Evolutionary conservation across 345 rosid species (phyloP).

Genomic region (Nephelium lappaceum): DNA sequence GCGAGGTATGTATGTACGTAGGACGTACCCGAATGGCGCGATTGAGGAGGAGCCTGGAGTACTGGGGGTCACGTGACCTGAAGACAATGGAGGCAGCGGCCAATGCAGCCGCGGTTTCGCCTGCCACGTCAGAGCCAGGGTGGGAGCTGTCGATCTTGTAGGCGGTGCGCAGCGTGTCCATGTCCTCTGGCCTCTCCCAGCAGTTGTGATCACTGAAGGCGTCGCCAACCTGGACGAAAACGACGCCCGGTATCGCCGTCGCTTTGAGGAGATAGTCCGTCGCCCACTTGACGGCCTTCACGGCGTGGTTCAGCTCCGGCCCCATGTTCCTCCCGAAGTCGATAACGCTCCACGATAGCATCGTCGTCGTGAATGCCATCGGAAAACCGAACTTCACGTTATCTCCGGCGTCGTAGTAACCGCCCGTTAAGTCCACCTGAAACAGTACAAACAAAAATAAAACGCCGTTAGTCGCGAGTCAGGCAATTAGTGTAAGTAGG

Average conservation of each 20-base stretch:
- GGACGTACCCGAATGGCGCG: slow-evolving; percentile 78
- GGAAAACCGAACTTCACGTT: slow-evolving; percentile 95
- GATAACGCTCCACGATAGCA: slow-evolving; percentile 90
- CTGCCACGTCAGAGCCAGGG: slow-evolving; percentile 97
- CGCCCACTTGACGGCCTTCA: slow-evolving; percentile 77
- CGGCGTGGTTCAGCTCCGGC: slow-evolving; percentile 66
- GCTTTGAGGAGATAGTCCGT: slow-evolving; percentile 87
- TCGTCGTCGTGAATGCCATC: slow-evolving; percentile 91
- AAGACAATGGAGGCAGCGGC: slow-evolving; percentile 97
- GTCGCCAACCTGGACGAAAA: slow-evolving; percentile 83
- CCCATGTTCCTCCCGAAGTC: slow-evolving; percentile 92
- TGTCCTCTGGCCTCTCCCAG: slow-evolving; percentile 98
- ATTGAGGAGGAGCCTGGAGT: slow-evolving; percentile 69
- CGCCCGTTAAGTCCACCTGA: slow-evolving; percentile 83
- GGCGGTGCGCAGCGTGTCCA: slow-evolving; percentile 83
- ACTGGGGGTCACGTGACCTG: slow-evolving; percentile 77
- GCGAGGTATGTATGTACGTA: slow-evolving; percentile 19
- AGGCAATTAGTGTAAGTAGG: not conserved
- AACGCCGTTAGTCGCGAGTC: not conserved
- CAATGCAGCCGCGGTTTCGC: slow-evolving; percentile 95
- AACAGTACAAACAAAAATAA: not conserved
- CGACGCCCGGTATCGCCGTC: slow-evolving; percentile 64
- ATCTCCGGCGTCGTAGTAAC: slow-evolving; percentile 98
- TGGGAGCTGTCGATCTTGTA: slow-evolving; percentile 72
- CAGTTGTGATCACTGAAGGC: slow-evolving; percentile 85